These are phyloP conservation scores for Alternaria angustiovoidea DNA, from an alignment of 2,329 filamentous ascomycete genomes.

Conservation along the genomic window DNA sequence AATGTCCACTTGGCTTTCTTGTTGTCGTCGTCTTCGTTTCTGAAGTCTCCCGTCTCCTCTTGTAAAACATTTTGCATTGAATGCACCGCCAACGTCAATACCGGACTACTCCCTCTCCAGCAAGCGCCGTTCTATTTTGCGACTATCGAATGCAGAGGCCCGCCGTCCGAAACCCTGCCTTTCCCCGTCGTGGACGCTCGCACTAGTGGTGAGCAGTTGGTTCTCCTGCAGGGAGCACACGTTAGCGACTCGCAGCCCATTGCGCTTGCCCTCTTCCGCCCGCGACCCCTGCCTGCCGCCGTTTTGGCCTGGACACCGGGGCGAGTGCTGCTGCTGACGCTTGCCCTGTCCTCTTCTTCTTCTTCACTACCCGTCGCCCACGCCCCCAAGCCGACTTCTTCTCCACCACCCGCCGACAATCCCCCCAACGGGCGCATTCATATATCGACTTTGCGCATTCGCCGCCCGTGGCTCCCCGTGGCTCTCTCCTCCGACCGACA, in stretches of 20 bases:
- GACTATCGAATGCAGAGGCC: slow-evolving; percentile 31
- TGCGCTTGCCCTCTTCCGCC: slow-evolving; percentile 28
- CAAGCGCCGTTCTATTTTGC: slow-evolving; percentile 32
- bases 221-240: slow-evolving; percentile 31
- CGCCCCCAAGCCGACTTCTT: slow-evolving; percentile 26
- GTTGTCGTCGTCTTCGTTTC: background rate
- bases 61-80: background rate
- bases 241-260: slow-evolving; percentile 26
- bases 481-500: slow-evolving; percentile 21
- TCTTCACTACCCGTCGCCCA: slow-evolving; percentile 22
- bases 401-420: slow-evolving; percentile 44
- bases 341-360: slow-evolving; percentile 18
- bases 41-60: slow-evolving; percentile 5
- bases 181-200: slow-evolving; percentile 23
- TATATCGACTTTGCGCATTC: slow-evolving; percentile 41
- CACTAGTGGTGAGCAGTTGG: slow-evolving; percentile 26
- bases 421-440: slow-evolving; percentile 43
- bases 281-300: slow-evolving; percentile 22
- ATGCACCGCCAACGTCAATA: slow-evolving; percentile 1
- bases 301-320: slow-evolving; percentile 29
- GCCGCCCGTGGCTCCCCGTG: slow-evolving; percentile 45
- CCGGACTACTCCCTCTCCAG: slow-evolving; percentile 7
- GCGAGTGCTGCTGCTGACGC: slow-evolving; percentile 24
- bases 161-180: slow-evolving; percentile 22
- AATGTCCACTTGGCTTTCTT: background rate